Base-by-base conservation (phyloP, 2,329 filamentous ascomycete genomes). In the Trichoderma sp. region DNA sequence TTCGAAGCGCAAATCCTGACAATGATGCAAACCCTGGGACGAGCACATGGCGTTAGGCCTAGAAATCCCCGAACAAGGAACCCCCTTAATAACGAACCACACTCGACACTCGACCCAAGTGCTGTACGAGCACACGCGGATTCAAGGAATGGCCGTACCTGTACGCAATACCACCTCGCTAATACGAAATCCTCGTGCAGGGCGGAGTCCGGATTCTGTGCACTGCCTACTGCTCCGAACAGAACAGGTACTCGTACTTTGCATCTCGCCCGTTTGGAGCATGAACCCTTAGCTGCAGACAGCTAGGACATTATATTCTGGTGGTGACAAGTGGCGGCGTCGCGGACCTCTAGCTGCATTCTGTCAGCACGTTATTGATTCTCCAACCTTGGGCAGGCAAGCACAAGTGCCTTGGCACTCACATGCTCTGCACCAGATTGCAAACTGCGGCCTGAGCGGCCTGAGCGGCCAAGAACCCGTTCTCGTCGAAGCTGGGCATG, bases 341-440 rank as follows among this genome's bases (percentile, higher is more conserved):
- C 28, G 28, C 16, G 28, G 63, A 32, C 64, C 43, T 24, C 37
- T 66, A 66, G 64, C 64, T 59, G 54, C 64, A 59, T 66, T 46
- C 30, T 21, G 64, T 66, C 64, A 66, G 64, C 64, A 66, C 54
- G 39, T 66, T 58, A 58, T 66, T 66, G 52, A 39, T 46, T 59
- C 18, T 51, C 51, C 51, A 24, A 28, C 59, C 30, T 61, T 46
- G 8, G n/a, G 18, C 18, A 21, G 18, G 43, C 6, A 21, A 37
- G 39, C 63, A 58, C 34, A 58, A 66, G 54, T 51, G 64, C 54
- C 64, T 66, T 66, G n/a, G 39, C 64, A 51, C 64, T 66, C 34
- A 64, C 49, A 24, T 24, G 21, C 49, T 30, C 24, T 39, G 32
- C 11, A 10, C 32, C 60, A 34, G 49, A 43, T 54, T 64, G 28